Base-by-base conservation (phyloP, 2,329 filamentous ascomycete species). In the Nigrospora sphaerica region DNA sequence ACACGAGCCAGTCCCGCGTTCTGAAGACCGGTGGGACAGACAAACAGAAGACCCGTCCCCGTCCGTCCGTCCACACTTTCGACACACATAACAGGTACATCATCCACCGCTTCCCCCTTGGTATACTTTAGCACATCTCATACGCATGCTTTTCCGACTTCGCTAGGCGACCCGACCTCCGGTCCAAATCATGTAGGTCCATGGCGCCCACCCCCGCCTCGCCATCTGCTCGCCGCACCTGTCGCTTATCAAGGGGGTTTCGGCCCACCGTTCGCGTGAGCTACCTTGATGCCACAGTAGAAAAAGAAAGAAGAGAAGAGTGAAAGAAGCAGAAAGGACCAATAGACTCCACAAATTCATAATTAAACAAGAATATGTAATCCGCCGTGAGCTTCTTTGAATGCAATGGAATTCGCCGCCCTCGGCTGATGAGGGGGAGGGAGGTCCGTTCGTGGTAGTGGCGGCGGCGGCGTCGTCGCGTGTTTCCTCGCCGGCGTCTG, bases 341-440 rank as follows among this genome's bases (percentile, higher is more conserved):
- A 53, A 55, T 54, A 49, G 48, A 59, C 49, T 59, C 57, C 57
- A 49, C 54, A 56, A 57, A 57, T 67, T 70, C 66, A 59, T 71
- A 66, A 74, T 74, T 74, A 74, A 73, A 74, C 70, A 74, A 71
- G 64, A 44, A 67, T 74, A 73, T 67, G 67, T 69, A 66, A 64
- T 58, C 64, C 65, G 62, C 66, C 67, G 58, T 64, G 64, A 58
- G 53, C 52, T 55, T 23, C 19, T 23, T 23, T 23, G 19, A 28
- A 28, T 28, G 23, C 23, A 28, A 28, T 28, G 23, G 23, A 28
- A 28, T 28, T 28, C 2, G 4, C 23, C 23, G 23, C 23, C 23
- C 23, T 28, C 23, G 23, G 23, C 23, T 28, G 5, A 28, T 28
- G 23, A 28, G 23, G 23, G 23, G 7, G 23, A 10, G 23, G 7